phyloP scores from a whole-genome alignment of 495 filamentous ascomycete genomes.

The Penicillium subrubescens region DNA sequence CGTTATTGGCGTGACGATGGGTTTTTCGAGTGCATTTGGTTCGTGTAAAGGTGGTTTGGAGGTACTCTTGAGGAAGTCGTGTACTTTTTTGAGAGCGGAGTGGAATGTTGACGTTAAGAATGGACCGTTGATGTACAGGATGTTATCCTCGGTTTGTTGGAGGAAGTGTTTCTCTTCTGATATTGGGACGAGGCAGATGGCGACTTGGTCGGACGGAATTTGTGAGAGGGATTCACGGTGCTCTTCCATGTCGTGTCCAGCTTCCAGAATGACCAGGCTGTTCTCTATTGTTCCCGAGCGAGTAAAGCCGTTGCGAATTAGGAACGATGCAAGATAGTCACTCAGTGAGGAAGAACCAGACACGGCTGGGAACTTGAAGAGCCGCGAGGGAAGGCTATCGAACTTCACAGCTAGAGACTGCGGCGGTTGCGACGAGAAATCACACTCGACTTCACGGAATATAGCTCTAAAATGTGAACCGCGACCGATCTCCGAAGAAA shows the following conservation, averaged over 20 bases:
- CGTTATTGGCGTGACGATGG: neutral
- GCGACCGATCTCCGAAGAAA: slow-evolving; percentile 14
- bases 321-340: neutral
- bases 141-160: slow-evolving; percentile 2
- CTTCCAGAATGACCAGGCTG: slow-evolving; percentile 12
- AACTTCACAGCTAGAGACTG: neutral
- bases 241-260: slow-evolving; percentile 1
- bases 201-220: slow-evolving; percentile 10
- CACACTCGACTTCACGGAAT: slow-evolving; percentile 11
- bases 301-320: slow-evolving; percentile 1
- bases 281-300: neutral
- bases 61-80: neutral
- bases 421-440: neutral
- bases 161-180: neutral
- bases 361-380: neutral
- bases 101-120: slow-evolving; percentile 4
- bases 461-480: slow-evolving; percentile 22
- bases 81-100: slow-evolving; percentile 2
- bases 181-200: slow-evolving; percentile 17
- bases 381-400: slow-evolving; percentile 2
- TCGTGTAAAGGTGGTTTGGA: neutral
- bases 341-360: neutral
- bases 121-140: neutral
- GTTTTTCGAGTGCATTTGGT: neutral
- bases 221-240: slow-evolving; percentile 5